Evolutionary conservation across 352 stramenopile genomes (phyloP), one percentile per base, ranked within the genome.

Genomic region (Pythium apleroticum): DNA sequence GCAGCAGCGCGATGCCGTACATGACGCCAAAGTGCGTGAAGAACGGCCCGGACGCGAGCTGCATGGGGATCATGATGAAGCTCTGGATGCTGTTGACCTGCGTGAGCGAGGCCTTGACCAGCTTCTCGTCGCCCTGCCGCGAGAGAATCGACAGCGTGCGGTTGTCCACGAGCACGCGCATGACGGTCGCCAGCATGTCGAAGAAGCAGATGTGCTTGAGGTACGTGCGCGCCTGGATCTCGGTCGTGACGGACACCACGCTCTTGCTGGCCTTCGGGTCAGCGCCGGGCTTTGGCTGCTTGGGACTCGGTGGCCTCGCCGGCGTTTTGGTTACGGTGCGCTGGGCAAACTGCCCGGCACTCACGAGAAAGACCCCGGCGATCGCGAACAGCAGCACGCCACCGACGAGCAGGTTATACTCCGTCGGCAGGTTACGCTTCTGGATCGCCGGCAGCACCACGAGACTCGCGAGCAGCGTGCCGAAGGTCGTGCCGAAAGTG

Each of bases 161-260:
- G 72, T 94, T 94, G 72, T 95, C 87, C 28, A 95, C 73, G 7
- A 95, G 64, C 25, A 95, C 87, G 9, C 87, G 75, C 63, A 92
- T 81, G 14, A 93, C 72, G 0, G 87, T 95, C 0, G 87, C 85
- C 30, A 93, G 60, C 67, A 95, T 77, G 43, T 95, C 87, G 49
- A 95, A 95, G 46, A 95, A 90, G 66, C 87, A 95, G 69, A 95
- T 91, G 60, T 95, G 85, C 54, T 91, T 84, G 30, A 95, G 68
- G 52, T 95, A 95, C 15, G 80, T 89, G 24, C 85, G 80, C 7
- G 64, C 41, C 33, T 91, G 79, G 43, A 96, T 92, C 24, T 93
- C 84, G 1, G 64, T 65, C 10, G 84, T 73, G 61, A 90, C 81
- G 1, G 78, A 67, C 0, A 68, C 50, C 20, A 57, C 8, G 20